phyloP scores from a whole-genome alignment of 345 rosid genomes.

The Dipteronia dyeriana region DNA sequence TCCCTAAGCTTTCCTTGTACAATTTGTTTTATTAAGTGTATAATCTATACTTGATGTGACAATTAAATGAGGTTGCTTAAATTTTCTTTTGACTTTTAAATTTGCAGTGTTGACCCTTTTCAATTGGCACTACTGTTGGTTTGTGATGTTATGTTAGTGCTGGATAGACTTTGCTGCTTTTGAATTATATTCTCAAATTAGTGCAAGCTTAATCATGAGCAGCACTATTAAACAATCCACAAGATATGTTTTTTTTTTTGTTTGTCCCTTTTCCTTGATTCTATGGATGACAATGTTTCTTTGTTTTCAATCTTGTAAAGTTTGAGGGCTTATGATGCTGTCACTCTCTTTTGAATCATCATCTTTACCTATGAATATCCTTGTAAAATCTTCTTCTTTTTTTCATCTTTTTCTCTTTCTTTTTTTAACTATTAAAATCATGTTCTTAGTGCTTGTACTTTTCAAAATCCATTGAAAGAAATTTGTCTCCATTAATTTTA shows the following conservation, averaged over 20 bases:
- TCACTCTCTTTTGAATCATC: constrained; percentile 11
- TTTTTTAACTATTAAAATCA: no score
- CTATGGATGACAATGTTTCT: background rate
- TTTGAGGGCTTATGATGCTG: constrained; percentile 12
- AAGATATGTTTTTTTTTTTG: background rate
- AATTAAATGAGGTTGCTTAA: constrained; percentile 23
- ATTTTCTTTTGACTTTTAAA: constrained; percentile 18
- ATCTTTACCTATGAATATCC: background rate
- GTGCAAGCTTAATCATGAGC: constrained; percentile 33
- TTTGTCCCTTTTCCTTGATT: constrained; percentile 10
- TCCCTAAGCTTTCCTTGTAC: background rate
- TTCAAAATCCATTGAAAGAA: background rate
- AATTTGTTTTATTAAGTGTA: background rate
- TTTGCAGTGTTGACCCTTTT: constrained; percentile 10
- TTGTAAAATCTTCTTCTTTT: background rate
- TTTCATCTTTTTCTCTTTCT: no score
- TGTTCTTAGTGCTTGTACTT: background rate
- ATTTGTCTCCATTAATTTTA: background rate
- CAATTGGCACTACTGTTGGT: constrained; percentile 8
- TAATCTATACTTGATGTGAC: constrained; percentile 25
- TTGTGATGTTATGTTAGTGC: constrained; percentile 13
- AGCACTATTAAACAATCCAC: constrained; percentile 21
- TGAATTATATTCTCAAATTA: constrained; percentile 18
- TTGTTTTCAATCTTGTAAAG: constrained; percentile 7
- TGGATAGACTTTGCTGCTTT: constrained; percentile 15